Evolutionary conservation across 192 early-diverging fungal genomes (phyloP), one percentile per base, ranked within the genome.

Genomic region (Jimgerdemannia lactiflua): DNA sequence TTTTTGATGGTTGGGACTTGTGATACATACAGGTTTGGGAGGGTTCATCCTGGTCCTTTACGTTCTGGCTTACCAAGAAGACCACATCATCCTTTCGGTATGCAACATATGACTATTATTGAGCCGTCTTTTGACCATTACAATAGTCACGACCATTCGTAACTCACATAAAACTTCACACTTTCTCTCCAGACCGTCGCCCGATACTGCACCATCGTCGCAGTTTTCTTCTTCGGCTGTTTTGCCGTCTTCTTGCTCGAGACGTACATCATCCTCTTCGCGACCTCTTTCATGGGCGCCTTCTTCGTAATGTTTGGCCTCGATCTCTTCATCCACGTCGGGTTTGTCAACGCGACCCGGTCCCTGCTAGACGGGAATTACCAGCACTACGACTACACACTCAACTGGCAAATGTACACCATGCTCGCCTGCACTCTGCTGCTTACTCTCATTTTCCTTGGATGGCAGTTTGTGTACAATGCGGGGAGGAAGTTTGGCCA

Each of bases 1-100:
- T 94, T 29, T 92, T 94, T 75, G 82, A 87, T 18, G 85, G 86
- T 18, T 79, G 82, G 74, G 93, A 92, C 41, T 88, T 89, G 70
- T 89, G 88, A 59, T 73, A 95, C 71, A 88, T 95, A 59, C 49
- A 59, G 49, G 49, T 6, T 10, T 59, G 49, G 49, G 49, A 59
- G 49, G 49, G 14, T 59, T 59, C 49, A 10, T 59, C 14, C 14
- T 59, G 49, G 14, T 59, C 49, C 49, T 59, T 14, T 59, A 59
- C 14, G 49, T 14, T 59, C 6, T 59, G 49, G 49, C 49, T 59
- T 59, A 10, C 14, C 6, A 59, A 10, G 49, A 6, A 14, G 49
- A 59, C 14, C 49, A 59, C 14, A 14, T 59, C 49, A 59, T 59
- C 14, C 8, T 59, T 59, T 14, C 6, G 49, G 49, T 59, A 14